Evolutionary conservation across 2,329 filamentous ascomycete species (phyloP), one percentile per base, ranked within the genome.

Genomic region (Colletotrichum tamarilloi): DNA sequence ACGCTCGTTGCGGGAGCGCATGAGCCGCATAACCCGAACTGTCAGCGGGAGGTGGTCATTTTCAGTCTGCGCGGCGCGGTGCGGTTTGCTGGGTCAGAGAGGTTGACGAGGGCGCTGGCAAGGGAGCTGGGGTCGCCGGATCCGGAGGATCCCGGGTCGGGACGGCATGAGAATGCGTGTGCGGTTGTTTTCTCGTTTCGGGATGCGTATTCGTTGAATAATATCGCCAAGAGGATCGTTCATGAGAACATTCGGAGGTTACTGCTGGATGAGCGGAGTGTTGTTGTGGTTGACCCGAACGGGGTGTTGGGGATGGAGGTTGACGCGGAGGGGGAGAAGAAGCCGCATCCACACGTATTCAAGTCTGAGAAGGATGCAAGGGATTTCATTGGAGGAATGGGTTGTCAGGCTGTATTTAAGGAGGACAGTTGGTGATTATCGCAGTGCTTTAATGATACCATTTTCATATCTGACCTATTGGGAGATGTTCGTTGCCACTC

Each of bases 61-160:
- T 82, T 82, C 62, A 80, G 76, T 4, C 73, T 82, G 2, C 75
- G 80, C 14, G 81, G 81, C 14, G 80, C 81, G 2, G 80, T 82
- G 1, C 78, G 81, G 6, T 82, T 82, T 12, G 78, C 79, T 1
- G 81, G 81, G 3, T 80, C 81, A 4, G 81, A 82, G 73, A 77
- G 80, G 0, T 72, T 82, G 1, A 81, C 79, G 0, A 78, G 80
- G 2, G 79, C 81, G 0, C 73, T 82, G 2, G 67, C 78, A 14
- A 76, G 77, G n/a, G 80, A 80, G 57, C 76, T 82, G 0, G 77
- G 78, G 0, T 60, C 65, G 11, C 73, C 76, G 0, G 68, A 75
- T 35, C 75, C 75, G 0, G 60, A 78, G 0, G 79, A 80, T 9
- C 79, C 79, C 0, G 75, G 77, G 1, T 78, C 78, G 9, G 81